Conservation (phyloP, 2,329 filamentous ascomycete genomes). For the Cercospora canescens region DNA sequence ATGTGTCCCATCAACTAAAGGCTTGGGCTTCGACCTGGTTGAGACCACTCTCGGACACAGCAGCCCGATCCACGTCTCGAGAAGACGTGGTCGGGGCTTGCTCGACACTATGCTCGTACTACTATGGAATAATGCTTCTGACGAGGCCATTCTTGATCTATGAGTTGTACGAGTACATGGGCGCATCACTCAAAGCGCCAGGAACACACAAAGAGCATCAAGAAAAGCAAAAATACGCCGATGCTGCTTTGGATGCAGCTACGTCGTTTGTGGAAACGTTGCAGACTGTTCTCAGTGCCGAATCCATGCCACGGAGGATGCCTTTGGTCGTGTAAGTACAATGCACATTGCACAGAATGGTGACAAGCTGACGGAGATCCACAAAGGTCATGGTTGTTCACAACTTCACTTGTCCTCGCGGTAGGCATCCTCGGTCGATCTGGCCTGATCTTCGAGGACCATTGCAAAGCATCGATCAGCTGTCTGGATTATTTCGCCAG, state of each 20-base stretch:
- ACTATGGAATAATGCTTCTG: slow-evolving; percentile 56
- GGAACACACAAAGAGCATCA: slow-evolving; percentile 20
- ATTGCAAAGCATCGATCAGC: slow-evolving; percentile 22
- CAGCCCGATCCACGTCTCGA: neutral
- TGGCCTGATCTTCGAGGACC: slow-evolving; percentile 28
- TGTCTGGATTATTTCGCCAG: slow-evolving; percentile 32
- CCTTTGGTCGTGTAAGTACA: slow-evolving; percentile 28
- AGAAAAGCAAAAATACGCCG: slow-evolving; percentile 31
- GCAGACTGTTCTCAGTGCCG: slow-evolving; percentile 20
- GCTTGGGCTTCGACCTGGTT: slow-evolving; percentile 43
- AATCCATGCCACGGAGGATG: slow-evolving; percentile 21
- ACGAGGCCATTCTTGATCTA: slow-evolving; percentile 57
- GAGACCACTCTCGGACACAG: slow-evolving; percentile 28
- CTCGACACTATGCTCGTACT: slow-evolving; percentile 54
- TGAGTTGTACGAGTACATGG: slow-evolving; percentile 45
- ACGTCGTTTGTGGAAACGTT: slow-evolving; percentile 28
- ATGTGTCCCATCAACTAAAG: slow-evolving; percentile 44
- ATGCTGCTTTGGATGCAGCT: slow-evolving; percentile 33
- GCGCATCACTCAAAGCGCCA: slow-evolving; percentile 23
- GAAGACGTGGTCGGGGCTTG: slow-evolving; percentile 43
- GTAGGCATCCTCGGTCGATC: slow-evolving; percentile 30
- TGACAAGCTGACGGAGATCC: neutral
- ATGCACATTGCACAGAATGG: neutral
- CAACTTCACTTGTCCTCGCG: slow-evolving; percentile 32
- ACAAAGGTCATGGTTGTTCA: slow-evolving; percentile 33